phyloP scores from a whole-genome alignment of 2,329 filamentous ascomycete species.

The Juglanconis oblonga region DNA sequence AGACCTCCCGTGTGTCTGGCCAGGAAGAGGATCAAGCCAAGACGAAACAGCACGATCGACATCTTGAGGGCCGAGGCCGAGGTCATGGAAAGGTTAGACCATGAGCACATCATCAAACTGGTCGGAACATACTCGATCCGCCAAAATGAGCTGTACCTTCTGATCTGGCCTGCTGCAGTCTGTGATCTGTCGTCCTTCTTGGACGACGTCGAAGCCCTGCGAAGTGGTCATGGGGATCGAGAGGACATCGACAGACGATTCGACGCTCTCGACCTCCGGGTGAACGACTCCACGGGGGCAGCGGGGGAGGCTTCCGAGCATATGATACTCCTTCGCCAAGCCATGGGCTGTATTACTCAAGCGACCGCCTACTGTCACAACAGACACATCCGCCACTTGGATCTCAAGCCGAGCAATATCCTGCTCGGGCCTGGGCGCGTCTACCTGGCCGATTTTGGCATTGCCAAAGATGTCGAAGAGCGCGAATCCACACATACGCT shows the following conservation, averaged over 20 bases:
- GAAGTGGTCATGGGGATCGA: constrained; percentile 35
- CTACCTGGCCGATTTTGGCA: constrained; percentile 48
- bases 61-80: constrained; percentile 42
- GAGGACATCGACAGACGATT: constrained; percentile 39
- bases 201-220: constrained; percentile 40
- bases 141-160: constrained; percentile 39
- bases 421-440: constrained; percentile 42
- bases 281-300: not conserved
- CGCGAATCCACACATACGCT: constrained; percentile 43
- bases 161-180: constrained; percentile 46
- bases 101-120: constrained; percentile 46
- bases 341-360: constrained; percentile 43
- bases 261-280: constrained; percentile 33
- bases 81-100: constrained; percentile 45
- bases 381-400: constrained; percentile 42
- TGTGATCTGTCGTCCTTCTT: constrained; percentile 43
- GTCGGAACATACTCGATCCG: constrained; percentile 44
- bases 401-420: constrained; percentile 48
- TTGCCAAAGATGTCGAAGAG: constrained; percentile 43
- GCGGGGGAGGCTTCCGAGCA: not conserved
- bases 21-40: constrained; percentile 39
- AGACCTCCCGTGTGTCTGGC: constrained; percentile 40
- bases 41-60: constrained; percentile 36
- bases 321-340: constrained; percentile 36
- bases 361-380: constrained; percentile 41